These are phyloP conservation scores for Fusarium lyarnte DNA, from an alignment of 2,329 filamentous ascomycete genomes.

Conservation along the genomic window DNA sequence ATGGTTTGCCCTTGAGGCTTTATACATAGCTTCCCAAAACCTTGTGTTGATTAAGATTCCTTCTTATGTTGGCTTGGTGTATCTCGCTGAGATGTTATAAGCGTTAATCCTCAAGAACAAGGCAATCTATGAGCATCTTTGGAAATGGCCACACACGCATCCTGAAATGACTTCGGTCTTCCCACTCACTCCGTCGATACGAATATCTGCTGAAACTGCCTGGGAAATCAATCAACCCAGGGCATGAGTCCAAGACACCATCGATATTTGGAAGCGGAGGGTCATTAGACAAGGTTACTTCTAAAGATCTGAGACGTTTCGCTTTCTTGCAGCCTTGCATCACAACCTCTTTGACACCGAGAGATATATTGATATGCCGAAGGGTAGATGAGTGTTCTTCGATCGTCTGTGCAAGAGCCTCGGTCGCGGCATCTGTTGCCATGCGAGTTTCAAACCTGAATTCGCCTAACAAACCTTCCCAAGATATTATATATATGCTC, in stretches of 20 bases:
- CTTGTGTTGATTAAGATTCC: background rate
- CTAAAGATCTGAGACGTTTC: background rate
- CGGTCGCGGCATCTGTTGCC: background rate
- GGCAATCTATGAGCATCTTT: background rate
- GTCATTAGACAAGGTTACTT: background rate
- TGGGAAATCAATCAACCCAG: background rate
- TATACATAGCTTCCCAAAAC: background rate
- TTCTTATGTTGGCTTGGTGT: background rate
- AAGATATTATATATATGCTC: background rate
- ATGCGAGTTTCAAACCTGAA: accelerated
- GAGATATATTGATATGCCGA: background rate
- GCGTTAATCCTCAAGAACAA: accelerated
- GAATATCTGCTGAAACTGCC: accelerated
- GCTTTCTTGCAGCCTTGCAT: background rate
- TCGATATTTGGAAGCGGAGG: background rate
- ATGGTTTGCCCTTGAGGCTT: too few species aligned
- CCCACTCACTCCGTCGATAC: background rate
- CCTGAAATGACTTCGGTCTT: background rate
- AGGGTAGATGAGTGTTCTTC: background rate
- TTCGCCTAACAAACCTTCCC: accelerated
- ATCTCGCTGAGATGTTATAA: background rate
- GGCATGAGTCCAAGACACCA: background rate
- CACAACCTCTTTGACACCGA: background rate
- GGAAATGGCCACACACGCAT: accelerated
- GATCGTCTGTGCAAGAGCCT: background rate